Evolutionary conservation across 164 flowering plant genomes (phyloP).

Genomic region (Vitis labrusca): DNA sequence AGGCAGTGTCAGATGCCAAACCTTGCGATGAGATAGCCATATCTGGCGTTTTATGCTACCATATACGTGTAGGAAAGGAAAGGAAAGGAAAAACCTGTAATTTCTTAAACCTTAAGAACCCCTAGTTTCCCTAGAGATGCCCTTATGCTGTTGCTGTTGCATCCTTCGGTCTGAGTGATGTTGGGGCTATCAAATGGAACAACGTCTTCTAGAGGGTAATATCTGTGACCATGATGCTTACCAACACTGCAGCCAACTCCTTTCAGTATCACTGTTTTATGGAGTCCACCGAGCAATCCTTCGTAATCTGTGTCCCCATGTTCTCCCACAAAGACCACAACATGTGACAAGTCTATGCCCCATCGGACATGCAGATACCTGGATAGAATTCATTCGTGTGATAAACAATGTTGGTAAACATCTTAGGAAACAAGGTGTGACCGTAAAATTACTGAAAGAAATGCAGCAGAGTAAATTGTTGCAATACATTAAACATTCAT

Average conservation of each 20-base stretch:
- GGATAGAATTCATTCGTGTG: constrained; percentile 1
- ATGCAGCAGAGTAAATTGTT: too few relatives aligned
- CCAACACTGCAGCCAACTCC: constrained; percentile 47
- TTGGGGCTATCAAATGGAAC: constrained; percentile 62
- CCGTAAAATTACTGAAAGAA: too few relatives aligned
- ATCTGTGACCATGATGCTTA: constrained; percentile 49
- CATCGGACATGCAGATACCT: constrained; percentile 80
- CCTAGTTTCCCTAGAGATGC: constrained; percentile 44
- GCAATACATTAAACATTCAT: too few relatives aligned
- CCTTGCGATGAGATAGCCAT: neutral
- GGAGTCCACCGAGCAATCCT: constrained; percentile 74
- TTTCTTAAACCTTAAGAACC: constrained; percentile 30
- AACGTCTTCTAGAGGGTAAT: constrained; percentile 67
- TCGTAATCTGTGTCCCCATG: constrained; percentile 87
- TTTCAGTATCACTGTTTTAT: constrained; percentile 65
- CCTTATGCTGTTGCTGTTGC: constrained; percentile 27
- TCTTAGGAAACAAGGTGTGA: too few relatives aligned
- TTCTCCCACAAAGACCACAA: constrained; percentile 74
- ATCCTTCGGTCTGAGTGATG: constrained; percentile 42
- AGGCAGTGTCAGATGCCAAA: neutral
- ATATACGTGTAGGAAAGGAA: neutral
- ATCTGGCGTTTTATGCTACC: too few relatives aligned
- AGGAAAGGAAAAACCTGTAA: neutral
- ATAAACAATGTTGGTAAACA: too few relatives aligned
- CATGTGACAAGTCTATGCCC: constrained; percentile 65